phyloP scores from a whole-genome alignment of 2,329 filamentous ascomycete genomes.

The Aspergillus sp. region DNA sequence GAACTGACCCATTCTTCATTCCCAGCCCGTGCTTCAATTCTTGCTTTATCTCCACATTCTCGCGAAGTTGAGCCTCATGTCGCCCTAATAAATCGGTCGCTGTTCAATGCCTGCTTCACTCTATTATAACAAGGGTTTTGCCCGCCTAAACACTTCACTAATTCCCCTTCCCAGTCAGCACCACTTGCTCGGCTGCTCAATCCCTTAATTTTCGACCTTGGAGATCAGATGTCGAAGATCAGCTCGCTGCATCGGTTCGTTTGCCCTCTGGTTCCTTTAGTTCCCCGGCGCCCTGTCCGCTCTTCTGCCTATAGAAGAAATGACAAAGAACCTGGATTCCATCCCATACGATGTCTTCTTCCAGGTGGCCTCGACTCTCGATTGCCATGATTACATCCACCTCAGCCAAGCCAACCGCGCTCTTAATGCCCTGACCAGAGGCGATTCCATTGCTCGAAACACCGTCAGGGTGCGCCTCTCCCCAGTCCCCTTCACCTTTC shows the following conservation, averaged over 20 bases:
- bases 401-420: constrained; percentile 55
- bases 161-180: background rate
- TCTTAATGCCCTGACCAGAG: constrained; percentile 53
- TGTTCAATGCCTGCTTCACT: background rate
- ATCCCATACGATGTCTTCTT: constrained; percentile 67
- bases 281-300: constrained; percentile 1
- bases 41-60: too few relatives aligned
- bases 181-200: background rate
- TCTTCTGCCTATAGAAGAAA: constrained; percentile 21
- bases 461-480: constrained; percentile 53
- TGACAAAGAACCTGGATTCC: constrained; percentile 37
- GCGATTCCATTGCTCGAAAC: constrained; percentile 58
- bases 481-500: background rate
- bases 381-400: constrained; percentile 59
- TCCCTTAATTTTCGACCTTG: background rate
- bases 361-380: constrained; percentile 55
- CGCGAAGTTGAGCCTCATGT: too few relatives aligned
- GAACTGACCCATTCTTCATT: too few relatives aligned
- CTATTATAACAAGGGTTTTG: too few relatives aligned
- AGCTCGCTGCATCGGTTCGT: constrained; percentile 1
- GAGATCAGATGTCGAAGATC: constrained; percentile 6
- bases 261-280: background rate
- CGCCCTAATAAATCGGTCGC: too few relatives aligned
- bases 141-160: background rate
- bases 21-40: too few relatives aligned